Evolutionary conservation across 2,329 filamentous ascomycete genomes (phyloP).

Genomic region (Neophaeococcomyces aloes): DNA sequence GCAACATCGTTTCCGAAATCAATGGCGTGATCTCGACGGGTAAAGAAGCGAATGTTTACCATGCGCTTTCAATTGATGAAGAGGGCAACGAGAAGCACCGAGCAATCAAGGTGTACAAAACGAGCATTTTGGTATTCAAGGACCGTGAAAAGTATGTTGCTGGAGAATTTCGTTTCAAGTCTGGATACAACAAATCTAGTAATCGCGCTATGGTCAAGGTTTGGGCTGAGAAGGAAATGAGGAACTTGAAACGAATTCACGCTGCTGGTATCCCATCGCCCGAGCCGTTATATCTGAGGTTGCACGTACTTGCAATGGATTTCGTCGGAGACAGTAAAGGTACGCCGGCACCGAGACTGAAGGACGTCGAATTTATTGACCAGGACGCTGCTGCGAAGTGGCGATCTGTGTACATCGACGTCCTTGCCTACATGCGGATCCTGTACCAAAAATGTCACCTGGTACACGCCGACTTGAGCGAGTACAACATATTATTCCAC

Average conservation of each 20-base stretch:
- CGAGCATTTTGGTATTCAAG: constrained; percentile 93
- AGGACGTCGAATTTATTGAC: constrained; percentile 66
- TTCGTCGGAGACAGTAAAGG: constrained; percentile 84
- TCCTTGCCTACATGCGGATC: constrained; percentile 78
- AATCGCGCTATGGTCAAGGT: constrained; percentile 96
- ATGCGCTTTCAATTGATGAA: constrained; percentile 57
- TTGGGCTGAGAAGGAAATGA: constrained; percentile 98
- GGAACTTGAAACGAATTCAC: constrained; percentile 79
- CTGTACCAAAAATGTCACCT: constrained; percentile 88
- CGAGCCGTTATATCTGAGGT: constrained; percentile 74
- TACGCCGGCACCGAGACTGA: constrained; percentile 75
- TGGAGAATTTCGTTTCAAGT: constrained; percentile 83
- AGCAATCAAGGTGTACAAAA: constrained; percentile 99
- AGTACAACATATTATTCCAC: constrained; percentile 95
- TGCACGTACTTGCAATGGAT: constrained; percentile 92
- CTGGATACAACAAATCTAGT: constrained; percentile 86
- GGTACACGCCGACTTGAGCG: constrained; percentile 91
- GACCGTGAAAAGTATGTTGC: constrained; percentile 93
- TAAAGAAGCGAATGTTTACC: constrained; percentile 97
- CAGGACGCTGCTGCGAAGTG: constrained; percentile 62
- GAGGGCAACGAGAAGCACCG: constrained; percentile 52
- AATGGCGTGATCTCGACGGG: constrained; percentile 93
- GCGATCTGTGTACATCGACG: constrained; percentile 67
- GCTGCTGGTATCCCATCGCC: constrained; percentile 79
- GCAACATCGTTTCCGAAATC: constrained; percentile 76